These are phyloP conservation scores for Chlamydomonas urium DNA, from an alignment of 139 green algal species.

Conservation along the genomic window DNA sequence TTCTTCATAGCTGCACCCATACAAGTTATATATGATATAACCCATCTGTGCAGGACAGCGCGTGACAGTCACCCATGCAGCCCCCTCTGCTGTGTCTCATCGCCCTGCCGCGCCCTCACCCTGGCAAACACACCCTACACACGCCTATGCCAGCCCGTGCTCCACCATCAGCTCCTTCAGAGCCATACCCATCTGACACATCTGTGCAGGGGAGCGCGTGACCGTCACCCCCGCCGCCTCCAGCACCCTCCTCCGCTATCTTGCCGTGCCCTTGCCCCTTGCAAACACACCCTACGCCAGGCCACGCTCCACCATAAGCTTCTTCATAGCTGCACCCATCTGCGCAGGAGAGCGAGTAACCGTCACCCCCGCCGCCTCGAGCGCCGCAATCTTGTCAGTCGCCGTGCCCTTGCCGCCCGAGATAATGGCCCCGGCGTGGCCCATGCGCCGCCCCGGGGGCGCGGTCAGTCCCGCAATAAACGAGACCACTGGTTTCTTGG, in stretches of 20 bases:
- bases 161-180: slow-evolving; percentile 85
- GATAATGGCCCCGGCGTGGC: slow-evolving; percentile 95
- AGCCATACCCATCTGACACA: slow-evolving; percentile 80
- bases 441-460: slow-evolving; percentile 94
- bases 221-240: slow-evolving; percentile 86
- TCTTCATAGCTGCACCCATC: slow-evolving; percentile 84
- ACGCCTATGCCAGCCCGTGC: slow-evolving; percentile 48
- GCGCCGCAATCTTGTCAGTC: slow-evolving; percentile 91
- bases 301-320: slow-evolving; percentile 73
- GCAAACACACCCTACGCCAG: slow-evolving; percentile 61
- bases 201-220: slow-evolving; percentile 45
- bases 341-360: slow-evolving; percentile 58
- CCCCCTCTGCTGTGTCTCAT: too few species aligned
- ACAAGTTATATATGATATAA: too few species aligned
- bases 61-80: too few species aligned
- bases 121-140: too few species aligned
- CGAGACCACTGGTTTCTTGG: slow-evolving; percentile 94
- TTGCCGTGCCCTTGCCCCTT: slow-evolving; percentile 92
- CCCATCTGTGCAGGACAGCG: too few species aligned
- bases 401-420: slow-evolving; percentile 93
- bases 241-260: slow-evolving; percentile 93
- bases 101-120: too few species aligned
- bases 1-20: too few species aligned
- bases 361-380: slow-evolving; percentile 85
- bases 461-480: slow-evolving; percentile 98